Base-by-base conservation (phyloP, 2,329 filamentous ascomycete genomes). In the Nemania abortiva region DNA sequence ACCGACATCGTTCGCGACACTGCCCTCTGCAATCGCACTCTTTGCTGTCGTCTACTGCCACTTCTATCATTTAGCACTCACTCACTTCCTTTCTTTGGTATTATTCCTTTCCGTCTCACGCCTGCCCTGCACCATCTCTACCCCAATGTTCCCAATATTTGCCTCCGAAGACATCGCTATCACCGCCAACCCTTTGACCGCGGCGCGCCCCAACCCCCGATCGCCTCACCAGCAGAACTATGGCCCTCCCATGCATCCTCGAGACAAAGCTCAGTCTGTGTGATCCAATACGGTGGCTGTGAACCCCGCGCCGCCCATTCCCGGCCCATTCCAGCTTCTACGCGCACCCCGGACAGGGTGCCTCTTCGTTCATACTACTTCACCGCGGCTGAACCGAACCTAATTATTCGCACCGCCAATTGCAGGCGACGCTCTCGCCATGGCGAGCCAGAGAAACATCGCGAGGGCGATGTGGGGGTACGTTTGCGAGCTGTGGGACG, bases 111-210 rank as follows among this genome's bases (percentile, higher is more conserved):
- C 71, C 63, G 52, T 66, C 58, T 47, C 20, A 7, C 34, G 11
- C 34, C 7, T 61, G 18, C 39, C 37, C 37, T 59, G 62, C 58
- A 45, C 53, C 60, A 37, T 60, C 62, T 69, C 70, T 66, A 67
- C 70, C 71, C 75, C 70, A 79, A 79, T 79, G 77, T 79, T 74
- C 75, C 71, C 71, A 66, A 72, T 71, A 73, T 68, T 70, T 61
- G 69, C 66, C 69, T 65, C 64, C 73, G 67, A 59, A 57, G 58
- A 76, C 64, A 75, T 73, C 70, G 73, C 73, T 74, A 73, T 65
- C 61, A 60, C 68, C 66, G 71, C 73, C 71, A 72, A 72, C 71
- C 54, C 61, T 52, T 72, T 63, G 55, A 72, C 66, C 58, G 67
- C 71, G 65, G 74, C 72, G 71, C 73, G 61, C 71, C 59, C 65